Conservation (phyloP, 306 rosid genomes). For the Arachis hypogaea region DNA sequence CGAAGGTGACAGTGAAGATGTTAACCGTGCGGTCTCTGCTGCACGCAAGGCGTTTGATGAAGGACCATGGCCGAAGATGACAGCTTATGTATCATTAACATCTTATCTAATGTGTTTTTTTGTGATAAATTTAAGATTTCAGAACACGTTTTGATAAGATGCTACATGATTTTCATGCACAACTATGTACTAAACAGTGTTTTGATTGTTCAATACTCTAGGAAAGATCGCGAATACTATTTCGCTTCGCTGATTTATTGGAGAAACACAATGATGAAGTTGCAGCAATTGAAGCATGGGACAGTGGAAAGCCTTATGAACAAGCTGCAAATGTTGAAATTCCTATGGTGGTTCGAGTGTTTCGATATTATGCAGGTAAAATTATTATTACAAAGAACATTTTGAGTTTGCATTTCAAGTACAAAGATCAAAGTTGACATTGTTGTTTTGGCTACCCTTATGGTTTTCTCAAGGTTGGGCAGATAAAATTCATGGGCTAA, state of each 20-base stretch:
- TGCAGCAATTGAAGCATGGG: conserved; percentile 84
- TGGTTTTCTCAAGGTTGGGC: conserved; percentile 68
- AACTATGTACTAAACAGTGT: not conserved
- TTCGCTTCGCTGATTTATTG: conserved; percentile 76
- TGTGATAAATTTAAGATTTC: not conserved
- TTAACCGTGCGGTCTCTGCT: conserved; percentile 66
- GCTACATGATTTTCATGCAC: conserved; percentile 6
- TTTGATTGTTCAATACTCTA: conserved; percentile 32
- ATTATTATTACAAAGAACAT: not conserved
- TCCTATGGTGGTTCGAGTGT: conserved; percentile 64
- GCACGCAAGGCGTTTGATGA: conserved; percentile 84
- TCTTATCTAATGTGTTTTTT: not conserved
- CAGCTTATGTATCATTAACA: conserved; percentile 63
- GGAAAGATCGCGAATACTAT: conserved; percentile 66
- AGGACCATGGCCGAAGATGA: conserved; percentile 91
- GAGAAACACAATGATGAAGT: conserved; percentile 66
- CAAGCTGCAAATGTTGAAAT: conserved; percentile 68
- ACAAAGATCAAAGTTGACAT: conserved; percentile 11
- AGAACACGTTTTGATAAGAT: not conserved
- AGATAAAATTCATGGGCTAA: conserved; percentile 82
- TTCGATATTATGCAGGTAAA: conserved; percentile 77
- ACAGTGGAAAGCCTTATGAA: conserved; percentile 73
- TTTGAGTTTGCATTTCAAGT: conserved; percentile 12
- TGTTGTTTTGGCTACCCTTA: not conserved
- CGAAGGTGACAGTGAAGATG: conserved; percentile 69